Conservation (phyloP, 2,329 filamentous ascomycete species). For the Xylaria sp. region DNA sequence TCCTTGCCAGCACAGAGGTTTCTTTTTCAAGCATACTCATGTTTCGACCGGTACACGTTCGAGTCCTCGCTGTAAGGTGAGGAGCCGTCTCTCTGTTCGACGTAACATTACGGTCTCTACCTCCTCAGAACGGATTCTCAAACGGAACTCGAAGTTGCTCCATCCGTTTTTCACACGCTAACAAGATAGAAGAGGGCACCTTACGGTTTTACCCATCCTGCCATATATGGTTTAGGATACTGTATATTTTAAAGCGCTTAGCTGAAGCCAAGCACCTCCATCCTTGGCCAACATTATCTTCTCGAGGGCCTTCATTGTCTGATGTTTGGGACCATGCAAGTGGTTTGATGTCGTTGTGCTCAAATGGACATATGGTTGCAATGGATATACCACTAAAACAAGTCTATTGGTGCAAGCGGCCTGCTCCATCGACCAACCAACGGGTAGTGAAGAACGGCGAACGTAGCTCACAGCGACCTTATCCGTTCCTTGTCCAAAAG, state of each 20-base stretch:
- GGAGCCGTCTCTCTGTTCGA: conserved; percentile 16
- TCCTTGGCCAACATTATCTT: conserved; percentile 7
- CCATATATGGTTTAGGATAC: neutral
- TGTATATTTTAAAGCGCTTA: conserved; percentile 6
- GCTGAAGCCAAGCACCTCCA: conserved; percentile 6
- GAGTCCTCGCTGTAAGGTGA: neutral
- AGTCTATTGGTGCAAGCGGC: conserved; percentile 20
- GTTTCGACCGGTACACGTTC: neutral
- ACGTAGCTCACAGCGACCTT: conserved; percentile 12
- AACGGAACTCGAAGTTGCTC: conserved; percentile 4
- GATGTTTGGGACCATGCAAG: conserved; percentile 19
- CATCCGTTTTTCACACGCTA: neutral
- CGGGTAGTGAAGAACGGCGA: conserved; percentile 10
- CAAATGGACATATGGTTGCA: conserved; percentile 22
- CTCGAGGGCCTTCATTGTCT: conserved; percentile 6
- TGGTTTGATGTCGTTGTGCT: conserved; percentile 23
- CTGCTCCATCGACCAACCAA: conserved; percentile 16
- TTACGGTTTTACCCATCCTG: neutral
- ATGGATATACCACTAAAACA: conserved; percentile 16
- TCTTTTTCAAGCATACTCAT: conserved; percentile 18
- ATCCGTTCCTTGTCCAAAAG: conserved; percentile 8
- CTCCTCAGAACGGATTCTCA: conserved; percentile 16
- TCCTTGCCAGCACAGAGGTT: conserved; percentile 11
- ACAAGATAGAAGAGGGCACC: neutral
- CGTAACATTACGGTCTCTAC: conserved; percentile 13